Evolutionary conservation across 2,329 filamentous ascomycete species (phyloP).

Genomic region (Epichloe gansuensis): DNA sequence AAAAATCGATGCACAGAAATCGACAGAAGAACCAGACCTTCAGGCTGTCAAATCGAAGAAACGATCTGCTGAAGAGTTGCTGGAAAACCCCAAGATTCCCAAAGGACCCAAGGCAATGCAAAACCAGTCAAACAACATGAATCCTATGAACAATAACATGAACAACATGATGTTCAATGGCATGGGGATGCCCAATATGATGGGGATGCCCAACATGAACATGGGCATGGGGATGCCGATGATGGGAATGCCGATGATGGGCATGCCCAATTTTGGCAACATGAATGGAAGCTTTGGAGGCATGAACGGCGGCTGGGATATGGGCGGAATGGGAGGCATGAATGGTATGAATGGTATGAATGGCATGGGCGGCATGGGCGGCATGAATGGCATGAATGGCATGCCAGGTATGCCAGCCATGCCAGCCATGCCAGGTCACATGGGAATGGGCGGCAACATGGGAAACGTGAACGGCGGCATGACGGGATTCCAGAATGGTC

Average conservation of each 20-base stretch:
- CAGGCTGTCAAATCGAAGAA: constrained; percentile 49
- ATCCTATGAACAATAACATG: constrained; percentile 25
- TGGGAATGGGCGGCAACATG: constrained; percentile 10
- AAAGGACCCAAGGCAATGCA: constrained; percentile 56
- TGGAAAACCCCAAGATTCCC: constrained; percentile 51
- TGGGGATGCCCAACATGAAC: constrained; percentile 24
- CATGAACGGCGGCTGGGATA: constrained; percentile 11
- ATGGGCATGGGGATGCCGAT: constrained; percentile 19
- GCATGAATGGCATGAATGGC: constrained; percentile 9
- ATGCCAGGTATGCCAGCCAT: constrained; percentile 17
- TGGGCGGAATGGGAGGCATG: constrained; percentile 4
- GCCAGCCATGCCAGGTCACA: constrained; percentile 12
- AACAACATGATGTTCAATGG: constrained; percentile 33
- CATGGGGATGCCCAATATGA: constrained; percentile 24
- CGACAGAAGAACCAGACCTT: constrained; percentile 15
- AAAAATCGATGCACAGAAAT: constrained; percentile 27
- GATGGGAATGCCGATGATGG: constrained; percentile 18
- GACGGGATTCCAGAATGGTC: constrained; percentile 21
- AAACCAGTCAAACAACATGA: constrained; percentile 33
- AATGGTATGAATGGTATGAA: constrained; percentile 23
- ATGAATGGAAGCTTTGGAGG: constrained; percentile 7
- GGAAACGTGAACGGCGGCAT: constrained; percentile 17
- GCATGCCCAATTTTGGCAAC: constrained; percentile 11
- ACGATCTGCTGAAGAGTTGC: constrained; percentile 62
- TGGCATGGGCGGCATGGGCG: constrained; percentile 16